Evolutionary conservation across 2,329 filamentous ascomycete genomes (phyloP), one percentile per base, ranked within the genome.

Genomic region (Cyphellophora europaea): DNA sequence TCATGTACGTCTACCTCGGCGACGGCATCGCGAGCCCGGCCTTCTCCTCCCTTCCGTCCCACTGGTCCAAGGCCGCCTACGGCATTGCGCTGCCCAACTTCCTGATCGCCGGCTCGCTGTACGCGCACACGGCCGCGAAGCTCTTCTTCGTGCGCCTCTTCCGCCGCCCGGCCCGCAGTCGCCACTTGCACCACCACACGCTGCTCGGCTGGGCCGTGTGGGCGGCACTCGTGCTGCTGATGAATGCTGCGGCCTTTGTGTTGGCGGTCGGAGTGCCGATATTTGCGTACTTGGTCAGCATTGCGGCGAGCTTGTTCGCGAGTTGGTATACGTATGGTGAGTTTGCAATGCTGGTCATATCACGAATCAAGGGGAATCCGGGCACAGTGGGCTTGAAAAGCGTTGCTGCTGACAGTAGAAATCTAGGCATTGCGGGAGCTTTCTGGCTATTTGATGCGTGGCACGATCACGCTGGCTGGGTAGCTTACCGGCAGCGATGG

Each of bases 31-130:
- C 67, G 2, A 77, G 74, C 2, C 81, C 81, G 0, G 80, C 81
- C 0, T 66, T 86, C 2, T 73, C 76, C 5, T 80, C 77, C 0
- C 72, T 77, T 5, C 65, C 67, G 3, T 53, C 53, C 2, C 49
- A 67, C 0, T 58, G 82, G 30, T 65, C 71, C 14, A 82, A 82
- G 50, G 59, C 79, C 8, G 77, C 79, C 11, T 84, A 76, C 57
- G 78, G 76, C 15, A 63, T 84, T 40, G 79, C 79, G 1, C 65
- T 79, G 2, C 79, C 79, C 11, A 83, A 80, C 2, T 83, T 84
- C 39, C 62, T 84, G 30, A 73, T 85, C 32, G 76, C 79, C 0
- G 80, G 79, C 35, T 77, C 82, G 5, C 79, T 85, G 42, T 78
- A 81, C 51, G 77, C 71, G 10, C 73, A 79, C 40, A 72, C 83